phyloP scores from a whole-genome alignment of 2,329 filamentous ascomycete species.

The Trichoderma brevicompactum region DNA sequence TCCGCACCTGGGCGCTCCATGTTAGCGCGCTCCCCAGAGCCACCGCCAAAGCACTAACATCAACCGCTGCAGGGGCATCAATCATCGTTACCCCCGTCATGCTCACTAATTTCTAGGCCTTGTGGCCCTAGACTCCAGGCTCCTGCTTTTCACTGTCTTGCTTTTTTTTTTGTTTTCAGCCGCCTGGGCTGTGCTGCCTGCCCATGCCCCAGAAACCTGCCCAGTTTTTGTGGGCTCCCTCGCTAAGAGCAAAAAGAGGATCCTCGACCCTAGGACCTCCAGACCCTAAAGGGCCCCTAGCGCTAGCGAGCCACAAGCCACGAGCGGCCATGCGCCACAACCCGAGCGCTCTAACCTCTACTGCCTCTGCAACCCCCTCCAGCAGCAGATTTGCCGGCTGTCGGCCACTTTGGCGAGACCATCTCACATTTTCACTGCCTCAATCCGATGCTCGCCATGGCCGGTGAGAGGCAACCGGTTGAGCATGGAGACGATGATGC shows the following conservation, averaged over 20 bases:
- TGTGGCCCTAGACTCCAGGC: neutral
- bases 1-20: constrained; percentile 21
- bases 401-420: constrained; percentile 1
- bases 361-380: neutral
- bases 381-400: constrained; percentile 10
- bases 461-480: constrained; percentile 17
- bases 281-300: neutral
- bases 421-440: neutral
- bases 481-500: neutral
- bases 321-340: constrained; percentile 20
- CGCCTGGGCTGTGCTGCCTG: constrained; percentile 30
- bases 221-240: constrained; percentile 9
- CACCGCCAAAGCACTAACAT: constrained; percentile 15
- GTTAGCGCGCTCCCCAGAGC: constrained; percentile 13
- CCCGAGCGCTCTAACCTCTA: too few species aligned
- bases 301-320: constrained; percentile 18
- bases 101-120: neutral
- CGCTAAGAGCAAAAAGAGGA: neutral
- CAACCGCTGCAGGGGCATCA: neutral
- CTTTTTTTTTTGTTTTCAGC: constrained; percentile 28
- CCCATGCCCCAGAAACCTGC: neutral
- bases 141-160: constrained; percentile 1
- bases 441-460: neutral
- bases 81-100: neutral
- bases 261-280: neutral